These are phyloP conservation scores for Penicillium glabrum DNA, from an alignment of 2,329 filamentous ascomycete genomes.

Conservation along the genomic window DNA sequence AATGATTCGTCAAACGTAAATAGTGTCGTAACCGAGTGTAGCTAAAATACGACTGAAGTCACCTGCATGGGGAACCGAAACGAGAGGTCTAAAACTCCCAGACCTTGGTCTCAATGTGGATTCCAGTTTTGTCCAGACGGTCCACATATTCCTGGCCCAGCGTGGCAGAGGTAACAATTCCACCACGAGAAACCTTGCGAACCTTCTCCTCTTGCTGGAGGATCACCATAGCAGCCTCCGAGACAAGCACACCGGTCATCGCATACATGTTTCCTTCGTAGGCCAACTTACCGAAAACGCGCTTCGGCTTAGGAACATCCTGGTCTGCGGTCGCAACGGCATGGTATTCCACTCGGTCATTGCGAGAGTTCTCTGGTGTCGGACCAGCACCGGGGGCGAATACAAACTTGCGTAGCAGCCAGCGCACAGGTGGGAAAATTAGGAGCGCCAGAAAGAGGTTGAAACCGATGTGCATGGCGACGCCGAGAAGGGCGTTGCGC, in stretches of 20 bases:
- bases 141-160: conserved; percentile 49
- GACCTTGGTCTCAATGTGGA: conserved; percentile 41
- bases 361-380: conserved; percentile 40
- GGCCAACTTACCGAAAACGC: conserved; percentile 43
- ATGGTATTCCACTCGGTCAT: conserved; percentile 44
- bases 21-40: background rate
- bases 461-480: conserved; percentile 51
- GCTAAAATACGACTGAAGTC: background rate
- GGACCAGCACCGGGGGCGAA: conserved; percentile 55
- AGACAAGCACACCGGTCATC: conserved; percentile 44
- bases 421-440: conserved; percentile 54
- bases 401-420: conserved; percentile 48
- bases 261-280: conserved; percentile 46
- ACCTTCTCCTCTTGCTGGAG: conserved; percentile 44
- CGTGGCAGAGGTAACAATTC: conserved; percentile 50
- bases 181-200: conserved; percentile 43
- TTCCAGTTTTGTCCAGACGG: conserved; percentile 45
- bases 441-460: conserved; percentile 49
- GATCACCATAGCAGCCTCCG: conserved; percentile 48
- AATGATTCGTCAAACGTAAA: background rate
- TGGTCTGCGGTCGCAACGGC: conserved; percentile 48
- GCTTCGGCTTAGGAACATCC: conserved; percentile 32
- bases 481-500: conserved; percentile 49
- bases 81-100: conserved; percentile 27
- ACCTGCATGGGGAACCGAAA: background rate